phyloP scores from a whole-genome alignment of 371 early-diverging fungal genomes.

The Conidiobolus incongruus region DNA sequence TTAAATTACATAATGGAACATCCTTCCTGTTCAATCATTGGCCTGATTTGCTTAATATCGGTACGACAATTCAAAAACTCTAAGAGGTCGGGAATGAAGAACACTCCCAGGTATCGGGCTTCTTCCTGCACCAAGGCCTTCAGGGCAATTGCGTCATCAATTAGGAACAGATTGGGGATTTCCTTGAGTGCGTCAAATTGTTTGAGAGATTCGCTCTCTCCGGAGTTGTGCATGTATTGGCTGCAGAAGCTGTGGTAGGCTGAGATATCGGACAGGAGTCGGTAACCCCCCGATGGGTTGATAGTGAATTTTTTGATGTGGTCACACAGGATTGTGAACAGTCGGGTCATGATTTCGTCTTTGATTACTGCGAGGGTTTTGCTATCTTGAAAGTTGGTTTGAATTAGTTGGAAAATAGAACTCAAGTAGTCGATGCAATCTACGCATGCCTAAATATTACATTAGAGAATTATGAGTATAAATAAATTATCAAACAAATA shows the following conservation, averaged over 20 bases:
- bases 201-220: constrained; percentile 42
- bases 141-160: constrained; percentile 62
- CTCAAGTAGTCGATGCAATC: too few relatives aligned
- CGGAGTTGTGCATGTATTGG: too few relatives aligned
- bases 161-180: constrained; percentile 74
- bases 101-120: constrained; percentile 56
- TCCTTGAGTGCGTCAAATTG: constrained; percentile 77
- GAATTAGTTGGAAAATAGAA: too few relatives aligned
- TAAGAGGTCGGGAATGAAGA: constrained; percentile 74
- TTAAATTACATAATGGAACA: constrained; percentile 40
- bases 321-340: constrained; percentile 58
- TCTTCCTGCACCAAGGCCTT: constrained; percentile 65
- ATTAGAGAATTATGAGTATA: background rate
- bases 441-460: constrained; percentile 19
- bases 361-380: constrained; percentile 75
- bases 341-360: constrained; percentile 61
- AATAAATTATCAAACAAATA: constrained; percentile 4
- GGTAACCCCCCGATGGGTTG: constrained; percentile 54
- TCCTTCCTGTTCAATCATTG: constrained; percentile 58
- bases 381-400: too few relatives aligned
- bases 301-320: constrained; percentile 58
- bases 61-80: constrained; percentile 73
- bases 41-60: constrained; percentile 68
- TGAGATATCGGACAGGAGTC: constrained; percentile 21
- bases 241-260: background rate